Evolutionary conservation across 2,329 filamentous ascomycete species (phyloP).

Genomic region (Dothideomycetidae sp.): DNA sequence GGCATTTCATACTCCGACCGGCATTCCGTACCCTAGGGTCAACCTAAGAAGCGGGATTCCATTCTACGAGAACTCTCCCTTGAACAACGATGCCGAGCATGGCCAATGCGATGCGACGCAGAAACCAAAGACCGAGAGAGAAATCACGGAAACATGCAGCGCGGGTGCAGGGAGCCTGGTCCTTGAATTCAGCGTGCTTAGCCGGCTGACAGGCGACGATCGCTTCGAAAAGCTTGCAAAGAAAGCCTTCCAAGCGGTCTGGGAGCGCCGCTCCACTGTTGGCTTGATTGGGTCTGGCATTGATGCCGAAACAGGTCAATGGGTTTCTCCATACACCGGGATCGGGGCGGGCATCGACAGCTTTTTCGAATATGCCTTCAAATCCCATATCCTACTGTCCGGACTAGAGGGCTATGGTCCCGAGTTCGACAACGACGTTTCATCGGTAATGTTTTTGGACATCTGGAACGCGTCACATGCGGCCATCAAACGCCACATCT

Average conservation of each 20-base stretch:
- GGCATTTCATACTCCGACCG: constrained; percentile 81
- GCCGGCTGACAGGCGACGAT: constrained; percentile 68
- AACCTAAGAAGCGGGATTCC: constrained; percentile 84
- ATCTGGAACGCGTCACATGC: constrained; percentile 78
- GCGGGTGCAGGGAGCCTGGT: constrained; percentile 93
- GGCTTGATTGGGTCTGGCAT: constrained; percentile 83
- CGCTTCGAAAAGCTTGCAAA: constrained; percentile 87
- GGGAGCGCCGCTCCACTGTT: constrained; percentile 70
- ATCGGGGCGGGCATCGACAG: constrained; percentile 95
- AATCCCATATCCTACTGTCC: constrained; percentile 81
- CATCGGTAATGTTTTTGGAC: constrained; percentile 61
- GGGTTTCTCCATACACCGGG: constrained; percentile 76
- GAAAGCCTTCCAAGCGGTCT: constrained; percentile 93
- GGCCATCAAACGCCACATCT: constrained; percentile 82
- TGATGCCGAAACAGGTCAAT: constrained; percentile 77
- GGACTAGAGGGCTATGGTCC: constrained; percentile 37
- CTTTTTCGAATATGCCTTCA: constrained; percentile 96
- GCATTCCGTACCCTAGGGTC: constrained; percentile 85
- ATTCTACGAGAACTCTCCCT: constrained; percentile 76
- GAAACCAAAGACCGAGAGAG: constrained; percentile 35
- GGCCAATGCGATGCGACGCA: constrained; percentile 31
- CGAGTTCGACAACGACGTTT: constrained; percentile 44
- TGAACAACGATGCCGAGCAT: constrained; percentile 45
- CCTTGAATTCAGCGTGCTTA: constrained; percentile 82
- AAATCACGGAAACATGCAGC: constrained; percentile 92